phyloP scores from a whole-genome alignment of 805 yeast genomes.

The Suhomyces faveliae region DNA sequence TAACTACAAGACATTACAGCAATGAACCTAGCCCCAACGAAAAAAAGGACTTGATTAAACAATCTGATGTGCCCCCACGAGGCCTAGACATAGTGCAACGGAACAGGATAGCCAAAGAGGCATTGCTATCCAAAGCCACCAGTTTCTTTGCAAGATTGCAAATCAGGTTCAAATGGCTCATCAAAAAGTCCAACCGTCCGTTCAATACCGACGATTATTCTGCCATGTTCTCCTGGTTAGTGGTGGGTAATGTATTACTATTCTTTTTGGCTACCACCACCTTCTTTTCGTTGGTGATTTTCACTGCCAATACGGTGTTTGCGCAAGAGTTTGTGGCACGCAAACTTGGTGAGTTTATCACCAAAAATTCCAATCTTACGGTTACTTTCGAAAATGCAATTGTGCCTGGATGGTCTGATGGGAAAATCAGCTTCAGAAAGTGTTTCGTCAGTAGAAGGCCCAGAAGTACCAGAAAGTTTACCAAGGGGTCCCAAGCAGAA shows the following conservation, averaged over 20 bases:
- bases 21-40: not conserved
- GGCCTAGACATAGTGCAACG: slow-evolving; percentile 9
- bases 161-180: slow-evolving; percentile 62
- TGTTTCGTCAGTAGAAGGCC: slow-evolving; percentile 89
- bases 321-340: slow-evolving; percentile 88
- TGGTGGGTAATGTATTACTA: slow-evolving; percentile 81
- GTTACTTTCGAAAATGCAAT: slow-evolving; percentile 92
- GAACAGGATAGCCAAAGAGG: slow-evolving; percentile 20
- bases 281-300: slow-evolving; percentile 75
- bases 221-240: slow-evolving; percentile 88
- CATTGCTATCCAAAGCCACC: slow-evolving; percentile 27
- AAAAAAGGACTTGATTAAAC: not conserved
- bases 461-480: slow-evolving; percentile 49
- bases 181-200: slow-evolving; percentile 75
- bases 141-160: slow-evolving; percentile 27
- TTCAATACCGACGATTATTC: slow-evolving; percentile 89
- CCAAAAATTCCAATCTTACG: slow-evolving; percentile 75
- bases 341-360: slow-evolving; percentile 75
- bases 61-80: slow-evolving; percentile 1
- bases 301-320: slow-evolving; percentile 76
- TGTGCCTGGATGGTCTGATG: slow-evolving; percentile 90
- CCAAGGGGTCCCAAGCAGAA: slow-evolving; percentile 70
- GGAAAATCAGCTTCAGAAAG: slow-evolving; percentile 77
- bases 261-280: slow-evolving; percentile 89
- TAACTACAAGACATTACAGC: not conserved